A percentile compares a stretch with the other conserved stretches of the same genome.
phyloP scores from a whole-genome alignment of 2,329 filamentous ascomycete species.

The Colletotrichum horii region DNA sequence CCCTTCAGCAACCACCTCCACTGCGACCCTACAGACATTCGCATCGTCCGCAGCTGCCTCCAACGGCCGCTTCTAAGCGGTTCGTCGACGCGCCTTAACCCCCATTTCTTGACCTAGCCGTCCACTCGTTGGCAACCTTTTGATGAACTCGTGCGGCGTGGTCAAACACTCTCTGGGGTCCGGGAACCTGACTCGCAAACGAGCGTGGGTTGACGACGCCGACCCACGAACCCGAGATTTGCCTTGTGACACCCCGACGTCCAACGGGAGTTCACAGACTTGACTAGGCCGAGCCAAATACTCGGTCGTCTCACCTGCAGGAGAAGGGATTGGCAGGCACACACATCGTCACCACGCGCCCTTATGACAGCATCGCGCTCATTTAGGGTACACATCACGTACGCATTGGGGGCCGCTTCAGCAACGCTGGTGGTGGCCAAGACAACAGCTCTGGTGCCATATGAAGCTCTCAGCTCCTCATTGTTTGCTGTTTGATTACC shows the following conservation, averaged over 20 bases:
- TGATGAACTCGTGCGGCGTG: background rate
- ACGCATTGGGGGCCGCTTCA: background rate
- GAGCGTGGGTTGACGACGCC: background rate
- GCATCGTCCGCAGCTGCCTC: background rate
- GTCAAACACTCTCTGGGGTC: background rate
- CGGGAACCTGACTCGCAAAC: slow-evolving; percentile 11
- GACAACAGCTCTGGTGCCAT: background rate
- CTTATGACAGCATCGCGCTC: slow-evolving; percentile 18
- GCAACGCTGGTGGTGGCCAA: background rate
- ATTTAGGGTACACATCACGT: background rate
- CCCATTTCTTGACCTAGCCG: background rate
- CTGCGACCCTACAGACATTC: background rate
- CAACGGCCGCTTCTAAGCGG: background rate
- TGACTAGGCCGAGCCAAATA: background rate
- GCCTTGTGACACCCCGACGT: slow-evolving; percentile 8
- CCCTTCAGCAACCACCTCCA: slow-evolving; percentile 17
- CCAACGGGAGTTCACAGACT: background rate
- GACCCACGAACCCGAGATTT: background rate
- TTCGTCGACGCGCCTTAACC: background rate
- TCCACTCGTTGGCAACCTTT: background rate
- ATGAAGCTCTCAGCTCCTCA: background rate
- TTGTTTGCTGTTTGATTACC: background rate
- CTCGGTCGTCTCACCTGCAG: slow-evolving; percentile 18
- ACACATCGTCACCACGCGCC: slow-evolving; percentile 15
- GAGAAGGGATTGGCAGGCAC: slow-evolving; percentile 2